Base-by-base conservation (phyloP, 192 early-diverging fungal genomes). In the Coemansia sp. region DNA sequence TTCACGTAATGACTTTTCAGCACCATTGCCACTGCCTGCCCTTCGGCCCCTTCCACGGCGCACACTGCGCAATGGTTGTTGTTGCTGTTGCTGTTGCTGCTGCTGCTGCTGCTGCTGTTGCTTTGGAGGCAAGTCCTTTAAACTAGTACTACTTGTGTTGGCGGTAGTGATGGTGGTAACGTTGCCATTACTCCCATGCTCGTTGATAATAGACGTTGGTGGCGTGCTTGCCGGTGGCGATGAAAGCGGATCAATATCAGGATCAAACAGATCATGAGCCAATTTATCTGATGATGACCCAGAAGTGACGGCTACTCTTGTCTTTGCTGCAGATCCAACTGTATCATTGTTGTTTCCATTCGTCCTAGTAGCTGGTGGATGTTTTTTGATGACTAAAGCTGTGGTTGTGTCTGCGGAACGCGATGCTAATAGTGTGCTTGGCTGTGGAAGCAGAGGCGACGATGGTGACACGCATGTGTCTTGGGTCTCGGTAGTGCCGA, bases 1-100 rank as follows among this genome's bases (percentile, higher is more conserved):
- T 40, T 81, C 78, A 18, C 56, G 63, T 37, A 81, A 47, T 7
- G 78, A 67, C 36, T 70, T 67, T 16, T 65, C 42, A 12, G 13
- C 37, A 47, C 62, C 13, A 52, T 54, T 54, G 51, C 22, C 26
- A 22, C 51, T 54, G 8, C 51, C 51, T 26, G 51, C 51, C 1
- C 51, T 19, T 12, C 51, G 21, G 22, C 51, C 51, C 15, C 51
- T 21, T 21, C 51, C 51, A 12, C 51, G 51, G 26, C 51, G 51
- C 51, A 54, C 9, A 22, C 21, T 54, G 51, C 51, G 51, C 51
- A 22, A 54, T 6, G 51, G 51, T 13, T 49, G 51, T 54, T 32
- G 51, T 5, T 54, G 22, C 9, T 54, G 12, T 4, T 26, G 19
- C 0, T 54, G 12, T 1, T 54, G 51, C 21, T 26, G 51, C 19